Conservation (phyloP, 2,329 filamentous ascomycete genomes). For the Teratosphaeria pseudoeucalypti region DNA sequence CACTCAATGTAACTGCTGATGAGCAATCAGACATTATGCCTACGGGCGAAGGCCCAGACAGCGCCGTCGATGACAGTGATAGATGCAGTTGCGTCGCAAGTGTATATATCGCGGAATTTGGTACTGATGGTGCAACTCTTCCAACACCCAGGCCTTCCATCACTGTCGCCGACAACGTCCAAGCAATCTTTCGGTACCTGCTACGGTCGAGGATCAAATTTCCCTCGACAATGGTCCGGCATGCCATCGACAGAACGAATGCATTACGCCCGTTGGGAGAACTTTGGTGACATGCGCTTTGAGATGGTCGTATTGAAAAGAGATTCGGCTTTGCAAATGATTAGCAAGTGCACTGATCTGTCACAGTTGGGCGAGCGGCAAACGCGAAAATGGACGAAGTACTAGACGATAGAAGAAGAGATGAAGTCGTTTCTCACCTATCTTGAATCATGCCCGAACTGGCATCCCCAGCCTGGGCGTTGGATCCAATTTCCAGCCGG, state of each 20-base stretch:
- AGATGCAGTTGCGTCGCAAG: background rate
- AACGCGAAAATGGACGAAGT: background rate
- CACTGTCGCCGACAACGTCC: too few relatives aligned
- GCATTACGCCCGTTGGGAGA: background rate
- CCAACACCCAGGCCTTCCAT: background rate
- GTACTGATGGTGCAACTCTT: background rate
- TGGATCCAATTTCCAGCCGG: background rate
- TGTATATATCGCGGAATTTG: background rate
- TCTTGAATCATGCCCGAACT: background rate
- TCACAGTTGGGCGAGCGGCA: too few relatives aligned
- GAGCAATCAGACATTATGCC: background rate
- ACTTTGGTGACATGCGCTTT: background rate
- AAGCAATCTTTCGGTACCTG: too few relatives aligned
- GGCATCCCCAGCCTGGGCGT: background rate
- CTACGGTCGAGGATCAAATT: background rate
- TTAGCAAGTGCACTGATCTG: too few relatives aligned
- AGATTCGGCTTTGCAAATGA: too few relatives aligned
- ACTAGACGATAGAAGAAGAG: background rate
- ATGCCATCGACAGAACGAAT: too few relatives aligned
- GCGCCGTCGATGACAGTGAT: background rate
- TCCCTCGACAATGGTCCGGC: too few relatives aligned
- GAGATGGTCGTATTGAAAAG: too few relatives aligned
- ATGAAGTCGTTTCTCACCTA: background rate
- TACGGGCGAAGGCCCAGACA: constrained; percentile 1
- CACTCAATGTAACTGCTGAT: background rate